Evolutionary conservation across 2,329 filamentous ascomycete genomes (phyloP).

Genomic region (Fusarium tanahbumbuense): DNA sequence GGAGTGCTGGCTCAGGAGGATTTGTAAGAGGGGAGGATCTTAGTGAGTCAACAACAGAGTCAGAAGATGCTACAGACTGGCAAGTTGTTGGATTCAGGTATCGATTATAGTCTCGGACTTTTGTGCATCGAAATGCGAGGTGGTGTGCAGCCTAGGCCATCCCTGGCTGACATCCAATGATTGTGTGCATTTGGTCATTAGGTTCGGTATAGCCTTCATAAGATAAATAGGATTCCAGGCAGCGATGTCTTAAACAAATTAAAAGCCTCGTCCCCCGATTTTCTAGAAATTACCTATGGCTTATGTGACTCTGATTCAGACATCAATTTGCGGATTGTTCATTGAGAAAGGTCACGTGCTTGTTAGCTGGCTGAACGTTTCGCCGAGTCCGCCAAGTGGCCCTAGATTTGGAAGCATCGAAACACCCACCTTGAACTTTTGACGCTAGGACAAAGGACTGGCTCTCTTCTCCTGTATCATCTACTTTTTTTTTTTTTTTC

Average conservation of each 20-base stretch:
- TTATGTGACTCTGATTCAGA: neutral
- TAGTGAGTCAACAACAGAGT: conserved; percentile 55
- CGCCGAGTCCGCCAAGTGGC: conserved; percentile 24
- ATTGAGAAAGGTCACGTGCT: conserved; percentile 23
- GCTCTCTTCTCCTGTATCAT: conserved; percentile 10
- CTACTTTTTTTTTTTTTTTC: neutral
- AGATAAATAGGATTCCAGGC: neutral
- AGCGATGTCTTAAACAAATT: neutral
- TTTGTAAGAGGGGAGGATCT: conserved; percentile 48
- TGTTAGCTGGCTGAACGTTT: conserved; percentile 14
- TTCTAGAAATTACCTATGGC: neutral
- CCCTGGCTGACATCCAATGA: neutral
- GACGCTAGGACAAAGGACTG: conserved; percentile 25
- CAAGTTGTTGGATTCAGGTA: conserved; percentile 70
- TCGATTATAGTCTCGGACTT: conserved; percentile 50
- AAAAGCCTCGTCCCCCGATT: neutral
- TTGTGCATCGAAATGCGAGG: neutral
- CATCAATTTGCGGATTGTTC: neutral
- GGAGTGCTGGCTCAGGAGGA: conserved; percentile 57
- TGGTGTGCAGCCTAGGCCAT: neutral
- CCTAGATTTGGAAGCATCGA: conserved; percentile 27
- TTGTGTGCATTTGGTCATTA: neutral
- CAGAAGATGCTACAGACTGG: conserved; percentile 71
- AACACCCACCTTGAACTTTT: conserved; percentile 20
- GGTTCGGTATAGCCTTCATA: neutral